phyloP scores from a whole-genome alignment of 768 basidiomycete species.

The Podaxis mareebaensis region DNA sequence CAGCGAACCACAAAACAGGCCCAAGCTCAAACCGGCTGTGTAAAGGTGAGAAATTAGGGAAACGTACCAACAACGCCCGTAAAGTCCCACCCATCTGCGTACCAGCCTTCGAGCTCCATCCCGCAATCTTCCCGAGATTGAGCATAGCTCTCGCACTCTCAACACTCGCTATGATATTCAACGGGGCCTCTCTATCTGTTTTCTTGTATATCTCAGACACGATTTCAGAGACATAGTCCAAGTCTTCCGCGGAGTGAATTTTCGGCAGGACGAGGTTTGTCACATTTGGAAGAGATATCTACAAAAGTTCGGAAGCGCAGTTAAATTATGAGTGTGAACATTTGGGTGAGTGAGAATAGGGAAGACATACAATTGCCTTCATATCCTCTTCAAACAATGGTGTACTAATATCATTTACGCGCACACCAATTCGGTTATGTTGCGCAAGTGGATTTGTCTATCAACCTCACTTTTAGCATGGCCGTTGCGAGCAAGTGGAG shows the following conservation, averaged over 20 bases:
- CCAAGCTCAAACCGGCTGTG: background rate
- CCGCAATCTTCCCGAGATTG: slow-evolving; percentile 69
- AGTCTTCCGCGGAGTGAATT: slow-evolving; percentile 67
- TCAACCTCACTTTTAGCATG: background rate
- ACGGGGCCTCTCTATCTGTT: slow-evolving; percentile 28
- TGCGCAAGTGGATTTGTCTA: slow-evolving; percentile 33
- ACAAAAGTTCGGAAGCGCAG: too few species aligned
- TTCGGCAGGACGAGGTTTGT: slow-evolving; percentile 83
- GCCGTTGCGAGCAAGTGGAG: background rate
- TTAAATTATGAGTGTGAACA: background rate
- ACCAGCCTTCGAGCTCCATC: slow-evolving; percentile 59
- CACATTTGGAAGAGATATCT: slow-evolving; percentile 41
- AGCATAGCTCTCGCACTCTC: slow-evolving; percentile 79
- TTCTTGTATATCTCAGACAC: slow-evolving; percentile 36
- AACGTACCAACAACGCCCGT: slow-evolving; percentile 65
- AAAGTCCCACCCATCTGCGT: slow-evolving; percentile 52
- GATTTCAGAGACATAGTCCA: slow-evolving; percentile 58
- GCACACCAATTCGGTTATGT: slow-evolving; percentile 60
- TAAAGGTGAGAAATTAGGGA: background rate
- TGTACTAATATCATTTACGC: slow-evolving; percentile 68
- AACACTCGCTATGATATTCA: slow-evolving; percentile 76
- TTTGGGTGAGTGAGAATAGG: background rate
- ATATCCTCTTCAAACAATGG: slow-evolving; percentile 69
- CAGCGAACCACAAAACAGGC: background rate
- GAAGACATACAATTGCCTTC: slow-evolving; percentile 47